Conservation (phyloP, 306 rosid genomes). For the Vicia faba region DNA sequence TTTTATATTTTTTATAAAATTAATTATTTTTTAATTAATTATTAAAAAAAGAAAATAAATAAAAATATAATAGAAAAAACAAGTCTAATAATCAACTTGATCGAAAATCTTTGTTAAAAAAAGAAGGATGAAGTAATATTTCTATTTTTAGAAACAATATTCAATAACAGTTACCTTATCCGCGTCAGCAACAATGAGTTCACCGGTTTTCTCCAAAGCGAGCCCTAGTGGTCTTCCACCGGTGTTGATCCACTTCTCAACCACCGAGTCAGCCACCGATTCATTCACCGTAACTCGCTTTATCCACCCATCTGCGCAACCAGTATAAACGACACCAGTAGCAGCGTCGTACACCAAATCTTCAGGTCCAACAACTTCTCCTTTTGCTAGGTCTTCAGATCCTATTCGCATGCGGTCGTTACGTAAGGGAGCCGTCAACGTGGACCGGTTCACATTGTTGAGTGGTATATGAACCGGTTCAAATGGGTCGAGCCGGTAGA, state of each 20-base stretch:
- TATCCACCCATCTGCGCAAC: conserved; percentile 77
- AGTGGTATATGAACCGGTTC: conserved; percentile 49
- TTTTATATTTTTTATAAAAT: too few species aligned
- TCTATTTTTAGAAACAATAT: neutral
- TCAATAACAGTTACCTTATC: conserved; percentile 38
- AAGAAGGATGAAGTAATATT: too few species aligned
- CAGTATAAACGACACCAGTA: conserved; percentile 58
- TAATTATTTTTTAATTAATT: too few species aligned
- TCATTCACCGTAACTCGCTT: conserved; percentile 57
- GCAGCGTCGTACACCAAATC: conserved; percentile 53
- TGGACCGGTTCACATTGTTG: conserved; percentile 32
- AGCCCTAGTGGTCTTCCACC: conserved; percentile 86
- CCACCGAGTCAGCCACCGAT: conserved; percentile 45
- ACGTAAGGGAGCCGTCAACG: conserved; percentile 26
- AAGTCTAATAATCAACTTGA: too few species aligned
- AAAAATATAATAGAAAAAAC: too few species aligned
- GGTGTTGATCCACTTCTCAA: conserved; percentile 65
- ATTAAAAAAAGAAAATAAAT: too few species aligned
- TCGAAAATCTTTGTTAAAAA: too few species aligned
- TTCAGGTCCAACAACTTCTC: conserved; percentile 48
- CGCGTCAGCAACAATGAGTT: conserved; percentile 56
- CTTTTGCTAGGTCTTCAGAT: conserved; percentile 46
- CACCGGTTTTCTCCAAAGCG: conserved; percentile 36
- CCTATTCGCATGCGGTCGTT: conserved; percentile 42
- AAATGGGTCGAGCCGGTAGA: conserved; percentile 49